phyloP scores from a whole-genome alignment of 2,329 filamentous ascomycete species.

The Paecilomyces niveus region DNA sequence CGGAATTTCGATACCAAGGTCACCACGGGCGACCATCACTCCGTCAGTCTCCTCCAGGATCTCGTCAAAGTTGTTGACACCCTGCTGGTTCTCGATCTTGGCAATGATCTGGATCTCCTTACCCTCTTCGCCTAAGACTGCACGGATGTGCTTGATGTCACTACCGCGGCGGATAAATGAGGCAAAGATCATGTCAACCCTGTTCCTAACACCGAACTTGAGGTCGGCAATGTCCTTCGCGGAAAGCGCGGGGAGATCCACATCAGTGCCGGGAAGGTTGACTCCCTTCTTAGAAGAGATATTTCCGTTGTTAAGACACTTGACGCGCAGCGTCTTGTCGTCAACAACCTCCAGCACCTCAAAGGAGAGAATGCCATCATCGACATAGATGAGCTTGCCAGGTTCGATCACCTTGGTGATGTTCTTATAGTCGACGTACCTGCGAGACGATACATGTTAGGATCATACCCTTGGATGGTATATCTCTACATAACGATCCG shows the following conservation, averaged over 20 bases:
- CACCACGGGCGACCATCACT: slow-evolving; percentile 99
- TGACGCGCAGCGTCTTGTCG: slow-evolving; percentile 78
- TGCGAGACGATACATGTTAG: slow-evolving; percentile 28
- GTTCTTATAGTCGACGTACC: slow-evolving; percentile 99
- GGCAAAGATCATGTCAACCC: slow-evolving; percentile 97
- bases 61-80: slow-evolving; percentile 98
- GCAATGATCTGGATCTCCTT: slow-evolving; percentile 98
- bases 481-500: background rate
- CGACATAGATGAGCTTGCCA: slow-evolving; percentile 94
- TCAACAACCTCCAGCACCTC: slow-evolving; percentile 84
- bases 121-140: slow-evolving; percentile 83
- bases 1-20: slow-evolving; percentile 96
- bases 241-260: slow-evolving; percentile 92
- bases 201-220: slow-evolving; percentile 94
- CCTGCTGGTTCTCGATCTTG: slow-evolving; percentile 99
- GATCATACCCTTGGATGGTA: background rate
- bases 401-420: slow-evolving; percentile 95
- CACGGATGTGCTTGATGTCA: slow-evolving; percentile 88
- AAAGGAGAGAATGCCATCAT: slow-evolving; percentile 95
- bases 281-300: slow-evolving; percentile 99
- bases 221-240: slow-evolving; percentile 98
- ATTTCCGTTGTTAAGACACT: slow-evolving; percentile 93
- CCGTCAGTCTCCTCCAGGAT: slow-evolving; percentile 94
- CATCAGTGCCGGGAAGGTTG: slow-evolving; percentile 97
- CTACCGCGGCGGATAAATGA: slow-evolving; percentile 94